Percentiles rank a stretch among this genome's conserved stretches.
Evolutionary conservation across 1,139 yeast genomes (phyloP).

Genomic region (Debaryomycetaceae sp.): DNA sequence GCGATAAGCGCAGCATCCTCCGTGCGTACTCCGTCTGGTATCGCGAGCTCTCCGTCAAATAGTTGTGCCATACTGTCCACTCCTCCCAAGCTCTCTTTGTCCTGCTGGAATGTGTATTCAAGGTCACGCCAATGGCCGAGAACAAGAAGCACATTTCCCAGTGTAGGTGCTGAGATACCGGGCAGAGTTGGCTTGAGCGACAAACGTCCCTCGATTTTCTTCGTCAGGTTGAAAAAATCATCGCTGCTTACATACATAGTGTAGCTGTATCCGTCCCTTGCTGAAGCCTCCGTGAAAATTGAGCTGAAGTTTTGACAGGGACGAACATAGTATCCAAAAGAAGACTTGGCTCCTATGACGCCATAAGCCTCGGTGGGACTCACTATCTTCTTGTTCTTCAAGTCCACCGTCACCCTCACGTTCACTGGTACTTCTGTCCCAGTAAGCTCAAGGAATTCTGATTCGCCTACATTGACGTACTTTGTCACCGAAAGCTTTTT

Average conservation of each 20-base stretch:
- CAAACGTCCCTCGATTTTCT: slow-evolving; percentile 4
- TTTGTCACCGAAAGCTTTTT: slow-evolving; percentile 60
- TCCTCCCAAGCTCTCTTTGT: slow-evolving; percentile 47
- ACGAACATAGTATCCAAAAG: slow-evolving; percentile 77
- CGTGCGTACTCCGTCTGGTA: slow-evolving; percentile 56
- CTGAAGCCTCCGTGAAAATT: slow-evolving; percentile 67
- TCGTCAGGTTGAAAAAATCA: slow-evolving; percentile 42
- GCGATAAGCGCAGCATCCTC: slow-evolving; percentile 73
- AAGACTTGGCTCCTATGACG: slow-evolving; percentile 49
- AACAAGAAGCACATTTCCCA: slow-evolving; percentile 47
- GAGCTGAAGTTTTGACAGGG: slow-evolving; percentile 57
- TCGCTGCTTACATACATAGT: slow-evolving; percentile 66
- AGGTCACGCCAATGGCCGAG: slow-evolving; percentile 64
- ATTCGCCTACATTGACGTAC: slow-evolving; percentile 71
- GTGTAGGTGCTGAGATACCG: slow-evolving; percentile 6
- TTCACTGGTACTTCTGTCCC: slow-evolving; percentile 64
- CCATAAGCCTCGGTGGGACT: slow-evolving; percentile 75
- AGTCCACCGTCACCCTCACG: slow-evolving; percentile 78
- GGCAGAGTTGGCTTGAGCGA: slow-evolving; percentile 8
- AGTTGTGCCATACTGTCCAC: slow-evolving; percentile 55
- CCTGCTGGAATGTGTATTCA: slow-evolving; percentile 45
- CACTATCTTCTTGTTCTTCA: slow-evolving; percentile 58
- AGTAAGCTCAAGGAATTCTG: slow-evolving; percentile 52
- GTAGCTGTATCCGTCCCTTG: slow-evolving; percentile 66
- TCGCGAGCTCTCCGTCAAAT: slow-evolving; percentile 60